Conservation (phyloP, 371 early-diverging fungal species). For the Mortierella sp. region DNA sequence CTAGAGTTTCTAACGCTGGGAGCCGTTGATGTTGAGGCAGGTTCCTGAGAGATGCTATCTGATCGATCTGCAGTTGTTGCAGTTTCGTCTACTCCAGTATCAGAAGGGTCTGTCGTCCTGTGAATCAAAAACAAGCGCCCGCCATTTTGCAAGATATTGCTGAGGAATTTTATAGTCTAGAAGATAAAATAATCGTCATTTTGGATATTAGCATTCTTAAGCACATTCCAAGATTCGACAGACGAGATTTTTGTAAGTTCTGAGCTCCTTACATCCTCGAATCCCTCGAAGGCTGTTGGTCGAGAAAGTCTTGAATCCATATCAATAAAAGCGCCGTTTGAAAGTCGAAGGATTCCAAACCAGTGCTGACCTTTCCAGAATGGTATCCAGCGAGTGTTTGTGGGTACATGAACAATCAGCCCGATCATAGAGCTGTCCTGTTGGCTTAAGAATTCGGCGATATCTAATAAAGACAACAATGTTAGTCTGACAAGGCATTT, state of each 20-base stretch:
- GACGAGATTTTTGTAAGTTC: too few species aligned
- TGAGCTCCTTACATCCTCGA: conserved; percentile 33
- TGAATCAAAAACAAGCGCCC: conserved; percentile 51
- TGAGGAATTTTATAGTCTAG: conserved; percentile 31
- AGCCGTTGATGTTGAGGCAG: neutral
- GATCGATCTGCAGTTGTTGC: neutral
- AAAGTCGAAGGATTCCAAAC: conserved; percentile 52
- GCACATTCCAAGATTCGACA: neutral
- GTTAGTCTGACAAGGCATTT: neutral
- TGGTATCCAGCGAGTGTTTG: conserved; percentile 44
- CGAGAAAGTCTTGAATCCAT: conserved; percentile 46
- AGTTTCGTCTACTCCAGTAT: neutral
- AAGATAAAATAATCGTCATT: neutral
- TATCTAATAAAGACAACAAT: conserved; percentile 21
- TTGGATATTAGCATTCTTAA: neutral
- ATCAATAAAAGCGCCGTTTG: conserved; percentile 48
- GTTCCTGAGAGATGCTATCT: neutral
- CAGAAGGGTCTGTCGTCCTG: conserved; percentile 1
- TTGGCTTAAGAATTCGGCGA: conserved; percentile 29
- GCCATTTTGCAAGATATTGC: conserved; percentile 23
- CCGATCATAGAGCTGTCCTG: conserved; percentile 55
- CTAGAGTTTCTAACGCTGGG: neutral
- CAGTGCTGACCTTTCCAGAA: conserved; percentile 57
- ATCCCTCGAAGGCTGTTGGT: conserved; percentile 43
- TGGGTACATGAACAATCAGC: conserved; percentile 50